Conservation (phyloP, 2,329 filamentous ascomycete species). For the Aspergillus transmontanensis region DNA sequence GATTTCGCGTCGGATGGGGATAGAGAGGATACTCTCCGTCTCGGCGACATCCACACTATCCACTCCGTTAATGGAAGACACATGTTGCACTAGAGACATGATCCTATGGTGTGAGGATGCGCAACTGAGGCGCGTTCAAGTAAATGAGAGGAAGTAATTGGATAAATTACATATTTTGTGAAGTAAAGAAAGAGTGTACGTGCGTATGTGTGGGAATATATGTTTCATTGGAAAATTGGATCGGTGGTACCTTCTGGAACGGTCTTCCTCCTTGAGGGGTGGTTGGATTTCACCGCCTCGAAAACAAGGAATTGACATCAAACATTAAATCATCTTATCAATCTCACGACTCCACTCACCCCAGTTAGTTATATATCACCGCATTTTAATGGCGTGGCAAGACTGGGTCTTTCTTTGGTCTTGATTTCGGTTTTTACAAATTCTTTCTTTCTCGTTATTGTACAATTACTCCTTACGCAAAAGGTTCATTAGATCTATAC, state of each 20-base stretch:
- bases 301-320: not conserved
- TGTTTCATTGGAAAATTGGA: not conserved
- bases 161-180: not conserved
- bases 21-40: constrained; percentile 4
- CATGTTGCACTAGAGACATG: constrained; percentile 1
- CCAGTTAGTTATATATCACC: not conserved
- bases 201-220: not conserved
- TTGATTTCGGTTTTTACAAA: not conserved
- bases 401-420: not conserved
- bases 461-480: not conserved
- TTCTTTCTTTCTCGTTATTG: not conserved
- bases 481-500: not conserved
- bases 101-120: not conserved
- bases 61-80: not conserved
- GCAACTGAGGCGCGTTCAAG: not conserved
- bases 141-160: not conserved
- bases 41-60: not conserved
- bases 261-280: not conserved
- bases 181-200: not conserved
- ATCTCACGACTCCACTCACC: not conserved
- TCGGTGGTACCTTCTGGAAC: not conserved
- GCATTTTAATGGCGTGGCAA: not conserved
- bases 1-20: constrained; percentile 28
- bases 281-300: not conserved
- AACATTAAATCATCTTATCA: not conserved